phyloP scores from a whole-genome alignment of 1,139 yeast species.

The Taphrina wiesneri region DNA sequence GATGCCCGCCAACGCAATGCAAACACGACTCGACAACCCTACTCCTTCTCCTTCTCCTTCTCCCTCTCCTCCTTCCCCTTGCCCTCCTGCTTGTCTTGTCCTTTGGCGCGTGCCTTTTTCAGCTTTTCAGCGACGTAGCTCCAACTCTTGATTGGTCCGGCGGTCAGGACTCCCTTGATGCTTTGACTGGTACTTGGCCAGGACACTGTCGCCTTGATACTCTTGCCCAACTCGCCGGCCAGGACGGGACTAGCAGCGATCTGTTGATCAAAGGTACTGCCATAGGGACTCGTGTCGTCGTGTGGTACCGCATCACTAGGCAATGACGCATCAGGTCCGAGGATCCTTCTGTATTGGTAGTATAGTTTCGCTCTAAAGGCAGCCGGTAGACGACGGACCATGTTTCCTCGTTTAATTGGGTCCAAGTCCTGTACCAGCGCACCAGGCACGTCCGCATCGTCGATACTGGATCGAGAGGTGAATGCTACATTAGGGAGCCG shows the following conservation, averaged over 20 bases:
- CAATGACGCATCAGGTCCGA: constrained; percentile 45
- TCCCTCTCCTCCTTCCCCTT: not conserved
- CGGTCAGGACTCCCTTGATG: constrained; percentile 78
- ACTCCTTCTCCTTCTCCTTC: not conserved
- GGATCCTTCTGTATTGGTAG: constrained; percentile 15
- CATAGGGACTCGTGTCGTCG: constrained; percentile 25
- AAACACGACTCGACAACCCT: too few relatives aligned
- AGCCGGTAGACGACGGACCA: constrained; percentile 53
- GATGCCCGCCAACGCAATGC: too few relatives aligned
- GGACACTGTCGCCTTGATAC: constrained; percentile 62
- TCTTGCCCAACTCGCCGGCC: constrained; percentile 48
- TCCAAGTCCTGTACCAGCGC: constrained; percentile 47
- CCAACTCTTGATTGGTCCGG: constrained; percentile 72
- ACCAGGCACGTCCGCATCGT: constrained; percentile 40
- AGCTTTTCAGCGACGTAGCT: constrained; percentile 78
- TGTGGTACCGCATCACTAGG: constrained; percentile 38
- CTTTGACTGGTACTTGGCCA: constrained; percentile 74
- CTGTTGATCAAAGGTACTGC: constrained; percentile 45
- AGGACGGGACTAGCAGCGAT: constrained; percentile 52
- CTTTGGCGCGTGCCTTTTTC: constrained; percentile 41
- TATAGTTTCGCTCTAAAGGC: constrained; percentile 56
- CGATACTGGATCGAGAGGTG: constrained; percentile 23
- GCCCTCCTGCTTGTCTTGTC: too few relatives aligned
- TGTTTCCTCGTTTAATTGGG: constrained; percentile 46
- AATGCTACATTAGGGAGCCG: constrained; percentile 47